Evolutionary conservation across 345 rosid genomes (phyloP), one percentile per base, ranked within the genome.

Genomic region (Moringa oleifera): DNA sequence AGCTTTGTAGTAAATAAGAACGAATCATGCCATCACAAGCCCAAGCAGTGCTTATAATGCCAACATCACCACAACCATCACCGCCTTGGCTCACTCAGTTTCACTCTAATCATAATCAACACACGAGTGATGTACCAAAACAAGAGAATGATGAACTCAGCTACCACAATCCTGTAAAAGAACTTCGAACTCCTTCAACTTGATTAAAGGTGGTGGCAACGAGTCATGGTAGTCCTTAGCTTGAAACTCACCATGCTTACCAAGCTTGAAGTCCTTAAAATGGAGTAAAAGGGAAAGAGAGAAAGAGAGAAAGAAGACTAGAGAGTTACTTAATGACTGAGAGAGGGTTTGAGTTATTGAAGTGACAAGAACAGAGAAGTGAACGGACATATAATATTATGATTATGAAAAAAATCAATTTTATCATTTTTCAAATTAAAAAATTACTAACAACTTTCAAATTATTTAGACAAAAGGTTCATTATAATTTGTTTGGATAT

Each of bases 11-110:
- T 85, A 83, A 56, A 85, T 86, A 21, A 85, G 91, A 25, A 85
- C 51, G 22, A 85, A 85, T 85, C 91, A 85, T 85, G 68, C 91
- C 91, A 13, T 86, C 88, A 17, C 83, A 85, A 41, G 91, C 81
- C 91, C 91, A 83, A 1, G 91, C 75, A 24, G 83, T 79, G 9
- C 91, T 88, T 0, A 85, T 81, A 59, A 85, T 67, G 57, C 86
- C 88, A 24, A 85, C 88, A 0, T 88, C 88, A 36, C 72, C 81
- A 6, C 91, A 83, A 3, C 23, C 73, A 0, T 47, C 73, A 2
- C 71, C 75, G 1, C 73, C 74, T 1, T 50, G 23, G 0, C 0
- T 20, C 0, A 24, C 49, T 81, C 88, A 15, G 46, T 52, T 51
- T 72, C 67, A 68, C 75, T 72, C 65, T 81, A 16, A 83, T 83